These are phyloP conservation scores for Trichophyton simii DNA, from an alignment of 2,329 filamentous ascomycete genomes.

Conservation along the genomic window DNA sequence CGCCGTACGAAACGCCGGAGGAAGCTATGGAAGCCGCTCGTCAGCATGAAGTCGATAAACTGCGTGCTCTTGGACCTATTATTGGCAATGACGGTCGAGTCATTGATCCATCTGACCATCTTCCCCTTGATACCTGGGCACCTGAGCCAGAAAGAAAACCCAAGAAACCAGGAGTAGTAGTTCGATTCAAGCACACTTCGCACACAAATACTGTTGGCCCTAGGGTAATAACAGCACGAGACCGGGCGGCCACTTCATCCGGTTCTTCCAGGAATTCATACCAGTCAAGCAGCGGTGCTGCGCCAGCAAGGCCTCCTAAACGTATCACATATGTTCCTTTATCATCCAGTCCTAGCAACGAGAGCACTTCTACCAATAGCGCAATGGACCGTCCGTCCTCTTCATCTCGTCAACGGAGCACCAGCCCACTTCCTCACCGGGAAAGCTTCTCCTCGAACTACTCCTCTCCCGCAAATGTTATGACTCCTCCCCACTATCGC, in stretches of 20 bases:
- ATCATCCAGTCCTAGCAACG: constrained; percentile 11
- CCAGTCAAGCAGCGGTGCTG: constrained; percentile 4
- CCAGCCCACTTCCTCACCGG: not conserved
- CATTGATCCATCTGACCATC: constrained; percentile 54
- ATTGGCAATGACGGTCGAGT: constrained; percentile 51
- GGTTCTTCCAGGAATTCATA: constrained; percentile 20
- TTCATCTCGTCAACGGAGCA: constrained; percentile 15
- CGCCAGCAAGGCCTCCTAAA: constrained; percentile 11
- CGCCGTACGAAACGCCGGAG: constrained; percentile 28
- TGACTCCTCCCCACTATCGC: constrained; percentile 5
- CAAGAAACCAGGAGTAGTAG: constrained; percentile 36
- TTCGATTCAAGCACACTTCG: constrained; percentile 34
- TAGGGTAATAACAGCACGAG: constrained; percentile 14
- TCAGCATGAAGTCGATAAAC: constrained; percentile 25
- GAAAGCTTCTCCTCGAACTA: not conserved
- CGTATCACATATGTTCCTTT: not conserved
- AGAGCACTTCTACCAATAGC: constrained; percentile 15
- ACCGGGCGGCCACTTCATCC: constrained; percentile 16
- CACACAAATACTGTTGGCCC: constrained; percentile 16
- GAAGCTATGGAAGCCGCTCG: constrained; percentile 29
- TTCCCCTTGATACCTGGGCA: constrained; percentile 53
- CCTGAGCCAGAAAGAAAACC: constrained; percentile 51
- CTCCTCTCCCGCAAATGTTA: constrained; percentile 5
- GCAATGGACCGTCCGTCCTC: constrained; percentile 13
- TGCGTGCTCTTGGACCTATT: constrained; percentile 43